Conservation (phyloP, 2,329 filamentous ascomycete species). For the Rugonectria rugulosa region DNA sequence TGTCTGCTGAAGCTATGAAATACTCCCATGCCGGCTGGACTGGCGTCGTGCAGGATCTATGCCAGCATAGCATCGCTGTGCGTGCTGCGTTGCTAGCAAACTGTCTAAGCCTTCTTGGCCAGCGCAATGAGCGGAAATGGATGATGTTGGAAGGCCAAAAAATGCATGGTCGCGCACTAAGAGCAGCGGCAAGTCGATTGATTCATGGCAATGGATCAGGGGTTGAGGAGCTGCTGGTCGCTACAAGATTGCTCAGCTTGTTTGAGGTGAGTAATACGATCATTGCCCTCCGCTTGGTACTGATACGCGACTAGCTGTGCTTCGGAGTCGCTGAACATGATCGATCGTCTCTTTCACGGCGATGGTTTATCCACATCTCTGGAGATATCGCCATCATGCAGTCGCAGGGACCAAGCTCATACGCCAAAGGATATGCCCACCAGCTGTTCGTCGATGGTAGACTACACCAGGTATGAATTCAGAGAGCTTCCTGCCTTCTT, state of each 20-base stretch:
- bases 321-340: background rate
- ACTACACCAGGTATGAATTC: background rate
- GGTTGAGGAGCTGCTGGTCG: background rate
- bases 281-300: too few species aligned
- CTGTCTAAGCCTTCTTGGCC: background rate
- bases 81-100: background rate
- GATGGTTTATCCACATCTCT: background rate
- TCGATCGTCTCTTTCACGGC: background rate
- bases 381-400: background rate
- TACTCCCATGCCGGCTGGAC: slow-evolving; percentile 9
- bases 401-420: background rate
- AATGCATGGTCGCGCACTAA: background rate
- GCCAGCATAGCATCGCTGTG: background rate
- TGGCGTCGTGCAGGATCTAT: background rate
- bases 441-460: slow-evolving; percentile 3
- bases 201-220: background rate
- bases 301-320: slow-evolving; percentile 1
- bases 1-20: background rate
- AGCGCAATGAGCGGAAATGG: background rate
- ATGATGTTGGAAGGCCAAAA: background rate
- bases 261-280: slow-evolving; percentile 1
- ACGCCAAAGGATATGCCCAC: background rate
- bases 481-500: background rate
- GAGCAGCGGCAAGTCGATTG: background rate
- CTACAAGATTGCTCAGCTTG: background rate